Base-by-base conservation (phyloP, 345 rosid genomes). In the Schrenkiella parvula region DNA sequence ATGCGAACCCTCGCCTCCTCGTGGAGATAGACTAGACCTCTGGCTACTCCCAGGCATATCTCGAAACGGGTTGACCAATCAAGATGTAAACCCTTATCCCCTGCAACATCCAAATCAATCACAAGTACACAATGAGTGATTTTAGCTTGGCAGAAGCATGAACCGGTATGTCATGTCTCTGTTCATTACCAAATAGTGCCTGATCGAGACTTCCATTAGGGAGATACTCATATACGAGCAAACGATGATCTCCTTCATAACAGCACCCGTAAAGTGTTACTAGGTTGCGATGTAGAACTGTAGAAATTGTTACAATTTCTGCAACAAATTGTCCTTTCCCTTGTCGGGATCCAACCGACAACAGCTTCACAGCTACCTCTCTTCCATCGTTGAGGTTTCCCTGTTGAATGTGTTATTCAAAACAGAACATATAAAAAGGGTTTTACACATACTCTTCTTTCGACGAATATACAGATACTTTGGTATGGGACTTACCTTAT, bases 251-350 rank as follows among this genome's bases (percentile, higher is more conserved):
- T 63, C 79, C 76, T 51, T 79, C 79, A 47, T 22, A 62, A 59
- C 82, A 79, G 64, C 82, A 79, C 6, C 79, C 82, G 5, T 79
- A 74, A 14, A 78, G 78, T 55, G 75, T 78, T 6, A 78, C 81
- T 28, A 78, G 64, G 65, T 78, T 78, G 4, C 79, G 81, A 62
- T 78, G 81, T 11, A 62, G 39, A 38, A 78, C 81, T 12, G 78
- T 25, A 13, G 81, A 68, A 7, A 73, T 73, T 12, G 81, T 62
- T 19, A 85, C 85, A 69, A 90, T 86, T 83, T 88, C 91, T 52
- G 92, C 76, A 39, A 88, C 60, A 66, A 90, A 90, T 29, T 88
- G 89, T 28, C 80, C 82, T 71, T 85, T 90, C 42, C 96, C 96
- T 63, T 90, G 96, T 43, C 75, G 73, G 13, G 93, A 90, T 77